Base-by-base conservation (phyloP, 2,329 filamentous ascomycete species). In the Bipolaris bicolor region DNA sequence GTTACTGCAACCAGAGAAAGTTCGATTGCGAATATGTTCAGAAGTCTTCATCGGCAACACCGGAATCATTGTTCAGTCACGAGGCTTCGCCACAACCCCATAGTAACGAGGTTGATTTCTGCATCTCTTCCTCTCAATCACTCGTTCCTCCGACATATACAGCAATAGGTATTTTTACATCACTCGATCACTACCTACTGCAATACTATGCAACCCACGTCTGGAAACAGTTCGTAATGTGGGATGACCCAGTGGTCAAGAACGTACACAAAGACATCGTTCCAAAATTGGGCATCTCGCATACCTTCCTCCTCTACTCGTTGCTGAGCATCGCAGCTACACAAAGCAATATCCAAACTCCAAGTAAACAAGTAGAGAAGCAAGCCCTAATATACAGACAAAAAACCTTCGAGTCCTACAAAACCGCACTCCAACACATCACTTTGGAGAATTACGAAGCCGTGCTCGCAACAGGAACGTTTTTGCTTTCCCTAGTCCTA, bases 361-460 rank as follows among this genome's bases (percentile, higher is more conserved):
- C 67, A 1, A 60, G 60, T n/a, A 56, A 60, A 7, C 34, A 65
- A 6, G 33, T 57, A 1, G 51, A 64, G 18, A 57, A 64, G 0
- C 49, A 62, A 10, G 61, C 66, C 3, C 39, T 69, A 1, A 11
- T 66, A 1, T 74, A 74, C 51, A 65, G 71, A 0, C 68, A 72
- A 40, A 71, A 66, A 41, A 67, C 70, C 0, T 65, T 74, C 18
- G 20, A 60, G 7, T 52, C 58, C 15, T 74, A 74, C 56, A 70
- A 58, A 52, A 62, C 66, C 45, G 63, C 65, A 7, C 58, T 75
- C 3, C 44, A 66, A 31, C 65, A 66, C 39, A 73, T 75, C 55
- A 74, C 71, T 1, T 50, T 59, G 3, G 67, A 72, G 0, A 74
- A 72, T 49, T 75, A 75, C 57, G 70, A 75, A 53, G 55, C 67